phyloP scores from a whole-genome alignment of 116 monocot genomes.

The Papilionanthe hybrid region DNA sequence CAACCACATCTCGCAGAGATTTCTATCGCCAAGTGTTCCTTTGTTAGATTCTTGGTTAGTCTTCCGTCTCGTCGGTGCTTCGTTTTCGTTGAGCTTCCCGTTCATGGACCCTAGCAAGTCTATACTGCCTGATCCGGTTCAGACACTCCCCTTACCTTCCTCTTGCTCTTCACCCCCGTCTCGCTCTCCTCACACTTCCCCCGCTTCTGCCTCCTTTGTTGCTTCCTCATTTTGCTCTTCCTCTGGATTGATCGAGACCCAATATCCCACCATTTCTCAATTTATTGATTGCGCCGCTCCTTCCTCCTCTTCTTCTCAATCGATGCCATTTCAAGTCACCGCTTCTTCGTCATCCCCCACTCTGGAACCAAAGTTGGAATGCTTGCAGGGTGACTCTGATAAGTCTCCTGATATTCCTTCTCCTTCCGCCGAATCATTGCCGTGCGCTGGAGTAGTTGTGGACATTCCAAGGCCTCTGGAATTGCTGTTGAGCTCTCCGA shows the following conservation, averaged over 20 bases:
- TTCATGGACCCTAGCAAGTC: not conserved
- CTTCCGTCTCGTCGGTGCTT: too few species aligned
- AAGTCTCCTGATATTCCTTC: not conserved
- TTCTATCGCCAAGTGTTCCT: too few species aligned
- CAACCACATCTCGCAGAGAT: too few species aligned
- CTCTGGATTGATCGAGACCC: not conserved
- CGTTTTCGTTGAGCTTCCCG: not conserved
- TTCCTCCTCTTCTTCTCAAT: not conserved
- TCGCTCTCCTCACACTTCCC: not conserved
- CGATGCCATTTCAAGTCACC: not conserved
- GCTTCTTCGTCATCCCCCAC: not conserved
- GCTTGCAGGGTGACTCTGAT: not conserved
- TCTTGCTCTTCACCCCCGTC: too few species aligned
- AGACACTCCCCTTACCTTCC: not conserved
- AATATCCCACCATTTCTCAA: not conserved
- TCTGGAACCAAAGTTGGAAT: constrained; percentile 25
- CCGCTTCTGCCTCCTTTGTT: not conserved
- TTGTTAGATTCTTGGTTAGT: too few species aligned
- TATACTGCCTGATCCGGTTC: not conserved
- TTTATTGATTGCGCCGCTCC: not conserved
- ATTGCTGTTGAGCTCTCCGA: constrained; percentile 20
- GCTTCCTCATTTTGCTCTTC: too few species aligned
- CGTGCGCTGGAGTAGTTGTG: not conserved
- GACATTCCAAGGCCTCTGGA: constrained; percentile 41
- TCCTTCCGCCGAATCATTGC: not conserved